Conservation (phyloP, 2,329 filamentous ascomycete species). For the Mollisia scopiformis region DNA sequence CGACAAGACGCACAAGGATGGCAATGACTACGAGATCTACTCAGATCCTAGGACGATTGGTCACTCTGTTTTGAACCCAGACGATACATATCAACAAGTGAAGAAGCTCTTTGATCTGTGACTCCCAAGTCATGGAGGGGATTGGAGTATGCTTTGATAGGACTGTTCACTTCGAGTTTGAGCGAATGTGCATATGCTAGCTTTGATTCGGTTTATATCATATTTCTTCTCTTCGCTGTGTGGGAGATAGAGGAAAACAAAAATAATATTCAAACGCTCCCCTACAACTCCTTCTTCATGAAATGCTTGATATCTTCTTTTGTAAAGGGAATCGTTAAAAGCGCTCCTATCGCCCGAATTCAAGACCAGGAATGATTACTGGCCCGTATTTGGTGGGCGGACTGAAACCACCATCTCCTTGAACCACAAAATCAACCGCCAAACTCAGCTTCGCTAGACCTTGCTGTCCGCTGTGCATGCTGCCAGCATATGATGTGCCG, state of each 20-base stretch:
- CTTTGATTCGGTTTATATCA: background rate
- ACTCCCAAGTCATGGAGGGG: constrained; percentile 16
- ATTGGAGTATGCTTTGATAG: background rate
- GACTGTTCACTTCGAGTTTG: background rate
- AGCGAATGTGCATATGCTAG: background rate
- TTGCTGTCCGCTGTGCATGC: constrained; percentile 41
- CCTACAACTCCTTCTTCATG: constrained; percentile 19
- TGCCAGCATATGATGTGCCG: constrained; percentile 33
- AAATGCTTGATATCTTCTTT: constrained; percentile 8
- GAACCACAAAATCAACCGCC: constrained; percentile 95
- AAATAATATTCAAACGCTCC: constrained; percentile 12
- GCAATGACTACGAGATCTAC: constrained; percentile 97
- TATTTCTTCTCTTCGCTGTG: background rate
- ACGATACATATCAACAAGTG: constrained; percentile 79
- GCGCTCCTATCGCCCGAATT: constrained; percentile 65
- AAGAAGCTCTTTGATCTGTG: constrained; percentile 79
- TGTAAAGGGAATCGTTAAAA: constrained; percentile 9
- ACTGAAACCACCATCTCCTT: constrained; percentile 82
- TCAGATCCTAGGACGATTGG: constrained; percentile 79
- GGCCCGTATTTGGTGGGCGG: constrained; percentile 94
- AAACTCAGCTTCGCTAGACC: constrained; percentile 74
- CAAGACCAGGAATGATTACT: constrained; percentile 87
- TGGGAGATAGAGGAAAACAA: background rate
- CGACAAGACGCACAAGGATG: constrained; percentile 89
- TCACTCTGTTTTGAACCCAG: constrained; percentile 79